Conservation (phyloP, 2,329 filamentous ascomycete species). For the Pseudogymnoascus sp. region DNA sequence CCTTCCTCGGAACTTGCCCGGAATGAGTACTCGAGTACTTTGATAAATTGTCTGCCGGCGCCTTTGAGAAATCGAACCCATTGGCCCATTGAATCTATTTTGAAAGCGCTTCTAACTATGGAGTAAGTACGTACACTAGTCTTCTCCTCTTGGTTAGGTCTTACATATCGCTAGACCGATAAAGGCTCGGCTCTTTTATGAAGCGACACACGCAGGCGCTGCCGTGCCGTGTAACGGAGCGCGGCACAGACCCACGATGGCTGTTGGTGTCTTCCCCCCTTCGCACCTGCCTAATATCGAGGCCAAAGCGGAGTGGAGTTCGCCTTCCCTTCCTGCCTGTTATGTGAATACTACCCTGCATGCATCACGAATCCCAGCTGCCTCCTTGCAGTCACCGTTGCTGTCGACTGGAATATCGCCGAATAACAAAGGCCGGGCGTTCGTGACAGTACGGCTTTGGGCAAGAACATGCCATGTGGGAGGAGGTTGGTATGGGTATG, state of each 20-base stretch:
- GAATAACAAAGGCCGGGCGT: not conserved
- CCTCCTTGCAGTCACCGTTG: not conserved
- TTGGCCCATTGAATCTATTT: not conserved
- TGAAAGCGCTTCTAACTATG: not conserved
- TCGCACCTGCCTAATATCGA: conserved; percentile 5
- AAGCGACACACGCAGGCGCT: conserved; percentile 3
- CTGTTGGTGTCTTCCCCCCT: not conserved
- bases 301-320: conserved; percentile 6
- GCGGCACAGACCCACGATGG: not conserved
- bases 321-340: not conserved
- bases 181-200: not conserved
- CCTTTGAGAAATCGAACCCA: not conserved
- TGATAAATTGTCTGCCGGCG: not conserved
- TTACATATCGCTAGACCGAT: not conserved
- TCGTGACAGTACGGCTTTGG: not conserved
- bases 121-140: not conserved
- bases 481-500: not conserved
- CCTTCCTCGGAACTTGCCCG: not conserved
- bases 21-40: not conserved
- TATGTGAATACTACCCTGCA: not conserved
- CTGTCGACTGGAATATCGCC: not conserved
- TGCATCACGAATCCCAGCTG: not conserved
- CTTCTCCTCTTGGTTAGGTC: not conserved
- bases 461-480: not conserved
- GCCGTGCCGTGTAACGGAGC: not conserved